Conservation (phyloP, 176 grass and related monocot genomes). For the Zizania latifolia region DNA sequence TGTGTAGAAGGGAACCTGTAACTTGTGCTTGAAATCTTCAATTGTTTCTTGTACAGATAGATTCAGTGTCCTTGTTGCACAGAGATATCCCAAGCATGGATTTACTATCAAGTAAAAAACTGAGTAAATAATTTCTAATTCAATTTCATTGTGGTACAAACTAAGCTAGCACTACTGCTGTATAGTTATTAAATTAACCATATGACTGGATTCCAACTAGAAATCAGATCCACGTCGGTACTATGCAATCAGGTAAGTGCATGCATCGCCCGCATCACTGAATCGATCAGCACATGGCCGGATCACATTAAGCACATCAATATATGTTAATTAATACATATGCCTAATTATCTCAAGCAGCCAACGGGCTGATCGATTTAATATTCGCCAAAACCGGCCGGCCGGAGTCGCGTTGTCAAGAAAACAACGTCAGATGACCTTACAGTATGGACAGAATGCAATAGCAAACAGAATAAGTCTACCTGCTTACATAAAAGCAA, state of each 20-base stretch:
- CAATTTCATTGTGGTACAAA: not conserved
- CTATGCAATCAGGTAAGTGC: not conserved
- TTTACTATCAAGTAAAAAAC: too few species aligned
- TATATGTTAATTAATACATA: not conserved
- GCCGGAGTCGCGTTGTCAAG: constrained; percentile 3
- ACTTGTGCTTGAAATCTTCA: too few species aligned
- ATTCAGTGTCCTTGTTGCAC: too few species aligned
- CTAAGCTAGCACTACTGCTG: not conserved
- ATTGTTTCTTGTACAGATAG: too few species aligned
- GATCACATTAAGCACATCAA: not conserved
- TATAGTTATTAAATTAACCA: not conserved
- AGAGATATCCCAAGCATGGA: too few species aligned
- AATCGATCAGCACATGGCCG: not conserved
- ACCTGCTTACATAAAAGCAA: not conserved
- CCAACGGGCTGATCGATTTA: not conserved
- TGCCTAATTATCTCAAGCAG: not conserved
- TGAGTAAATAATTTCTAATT: not conserved
- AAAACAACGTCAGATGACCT: constrained; percentile 30
- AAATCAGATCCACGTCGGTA: not conserved
- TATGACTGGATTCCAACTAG: constrained; percentile 6
- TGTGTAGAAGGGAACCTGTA: too few species aligned
- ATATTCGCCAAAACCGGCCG: not conserved
- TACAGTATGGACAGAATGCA: constrained; percentile 27
- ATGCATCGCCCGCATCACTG: not conserved
- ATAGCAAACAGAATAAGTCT: constrained; percentile 18